Evolutionary conservation across 495 filamentous ascomycete genomes (phyloP), one percentile per base, ranked within the genome.

Genomic region (Penicillium soppii): DNA sequence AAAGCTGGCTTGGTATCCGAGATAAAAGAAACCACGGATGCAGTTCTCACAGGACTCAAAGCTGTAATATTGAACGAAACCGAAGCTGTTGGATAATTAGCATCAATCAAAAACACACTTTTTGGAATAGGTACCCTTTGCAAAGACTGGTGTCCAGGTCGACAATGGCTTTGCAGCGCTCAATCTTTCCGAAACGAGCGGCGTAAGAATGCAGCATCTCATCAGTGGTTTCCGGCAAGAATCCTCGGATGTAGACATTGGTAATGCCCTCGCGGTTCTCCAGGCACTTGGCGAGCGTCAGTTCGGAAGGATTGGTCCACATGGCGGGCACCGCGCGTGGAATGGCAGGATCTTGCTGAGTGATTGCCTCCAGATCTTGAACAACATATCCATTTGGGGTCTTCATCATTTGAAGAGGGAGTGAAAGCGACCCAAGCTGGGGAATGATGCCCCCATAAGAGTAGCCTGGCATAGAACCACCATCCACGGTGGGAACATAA

Each of bases 211-310:
- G 79, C 35, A 99, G 74, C 62, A 92, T 86, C 41, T 95, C 88
- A 65, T 99, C 94, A 43, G 92, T 91, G 0, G 92, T 97, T 58
- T 94, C 89, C 0, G 95, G 95, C 38, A 90, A 88, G 43, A 99
- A 84, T 13, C 94, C 94, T 45, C 94, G 87, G 52, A 99, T 95
- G 73, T 99, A 99, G 54, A 99, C 92, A 57, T 99, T 99, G 42
- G 81, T 97, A 76, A 81, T 92, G 58, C 73, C 87, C 63, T 82
- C 89, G 30, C 88, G 87, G 57, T 97, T 97, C 66, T 95, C 88
- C 40, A 97, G 76, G 58, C 90, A 91, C 70, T 96, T 90, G 54
- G 92, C 90, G 25, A 96, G 82, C 26, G 89, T 89, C 65, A 86
- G 78, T 70, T 79, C 89, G 61, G 82, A 83, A 46, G 74, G 85